These are phyloP conservation scores for Comarum palustre DNA, from an alignment of 306 rosid species.

Conservation along the genomic window DNA sequence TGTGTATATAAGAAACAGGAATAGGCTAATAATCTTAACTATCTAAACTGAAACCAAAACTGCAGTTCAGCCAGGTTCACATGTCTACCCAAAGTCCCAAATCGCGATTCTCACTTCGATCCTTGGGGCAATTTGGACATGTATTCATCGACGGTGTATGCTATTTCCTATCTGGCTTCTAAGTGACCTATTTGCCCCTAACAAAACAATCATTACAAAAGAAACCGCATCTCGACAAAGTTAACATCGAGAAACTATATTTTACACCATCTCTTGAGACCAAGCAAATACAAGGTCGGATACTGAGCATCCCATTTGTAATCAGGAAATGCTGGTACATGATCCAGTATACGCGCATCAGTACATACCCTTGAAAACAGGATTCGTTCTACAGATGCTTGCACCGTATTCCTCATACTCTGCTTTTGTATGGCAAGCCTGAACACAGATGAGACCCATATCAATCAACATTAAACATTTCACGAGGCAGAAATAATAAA, in stretches of 20 bases:
- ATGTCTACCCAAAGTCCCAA: constrained; percentile 35
- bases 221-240: constrained; percentile 30
- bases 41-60: constrained; percentile 56
- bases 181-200: constrained; percentile 35
- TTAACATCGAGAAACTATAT: constrained; percentile 37
- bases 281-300: constrained; percentile 28
- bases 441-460: constrained; percentile 32
- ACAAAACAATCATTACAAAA: constrained; percentile 49
- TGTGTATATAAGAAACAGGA: constrained; percentile 27
- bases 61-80: constrained; percentile 49
- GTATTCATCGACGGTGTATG: constrained; percentile 28
- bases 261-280: constrained; percentile 48
- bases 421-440: constrained; percentile 99
- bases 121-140: constrained; percentile 34
- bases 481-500: neutral
- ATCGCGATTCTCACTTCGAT: constrained; percentile 34
- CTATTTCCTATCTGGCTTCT: constrained; percentile 37
- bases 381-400: constrained; percentile 95
- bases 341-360: constrained; percentile 41
- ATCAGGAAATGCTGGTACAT: constrained; percentile 25
- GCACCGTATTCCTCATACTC: constrained; percentile 97
- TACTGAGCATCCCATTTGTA: constrained; percentile 23
- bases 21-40: constrained; percentile 24
- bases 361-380: constrained; percentile 99
- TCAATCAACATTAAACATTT: constrained; percentile 11